Conservation (phyloP, 2,329 filamentous ascomycete genomes). For the Elsinoe batatas region DNA sequence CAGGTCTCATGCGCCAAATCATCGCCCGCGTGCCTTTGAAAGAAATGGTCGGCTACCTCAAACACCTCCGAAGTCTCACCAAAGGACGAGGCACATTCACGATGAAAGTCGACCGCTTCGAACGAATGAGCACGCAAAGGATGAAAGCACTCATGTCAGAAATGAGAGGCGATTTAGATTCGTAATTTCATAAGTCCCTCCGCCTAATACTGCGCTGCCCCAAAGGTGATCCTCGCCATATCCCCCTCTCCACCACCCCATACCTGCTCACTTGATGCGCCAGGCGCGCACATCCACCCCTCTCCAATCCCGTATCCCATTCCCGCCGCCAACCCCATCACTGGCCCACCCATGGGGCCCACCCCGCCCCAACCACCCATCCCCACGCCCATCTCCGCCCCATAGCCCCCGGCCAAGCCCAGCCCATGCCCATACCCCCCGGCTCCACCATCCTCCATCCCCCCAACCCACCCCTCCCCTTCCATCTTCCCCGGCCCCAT, state of each 20-base stretch:
- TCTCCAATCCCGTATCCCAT: not conserved
- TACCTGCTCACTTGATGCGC: not conserved
- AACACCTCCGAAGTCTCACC: slow-evolving; percentile 79
- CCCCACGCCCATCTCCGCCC: not conserved
- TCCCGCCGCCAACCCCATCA: not conserved
- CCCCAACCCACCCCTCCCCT: not conserved
- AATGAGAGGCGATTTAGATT: slow-evolving; percentile 23
- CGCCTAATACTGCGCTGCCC: not conserved
- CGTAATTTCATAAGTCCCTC: not conserved
- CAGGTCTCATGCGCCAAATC: slow-evolving; percentile 45
- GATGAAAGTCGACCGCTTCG: slow-evolving; percentile 63
- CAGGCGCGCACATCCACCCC: not conserved
- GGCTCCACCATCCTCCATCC: no score
- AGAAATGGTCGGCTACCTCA: slow-evolving; percentile 93
- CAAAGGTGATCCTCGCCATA: no score
- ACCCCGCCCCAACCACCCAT: not conserved
- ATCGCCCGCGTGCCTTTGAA: slow-evolving; percentile 83
- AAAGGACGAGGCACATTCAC: slow-evolving; percentile 71
- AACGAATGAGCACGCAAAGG: slow-evolving; percentile 53
- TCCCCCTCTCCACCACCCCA: not conserved
- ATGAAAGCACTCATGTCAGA: slow-evolving; percentile 45
- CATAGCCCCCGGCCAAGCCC: not conserved
- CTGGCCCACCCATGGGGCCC: not conserved
- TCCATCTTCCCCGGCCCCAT: not conserved
- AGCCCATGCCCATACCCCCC: not conserved